Evolutionary conservation across 257 asterid genomes (phyloP).

Genomic region (Knoxia roxburghii): DNA sequence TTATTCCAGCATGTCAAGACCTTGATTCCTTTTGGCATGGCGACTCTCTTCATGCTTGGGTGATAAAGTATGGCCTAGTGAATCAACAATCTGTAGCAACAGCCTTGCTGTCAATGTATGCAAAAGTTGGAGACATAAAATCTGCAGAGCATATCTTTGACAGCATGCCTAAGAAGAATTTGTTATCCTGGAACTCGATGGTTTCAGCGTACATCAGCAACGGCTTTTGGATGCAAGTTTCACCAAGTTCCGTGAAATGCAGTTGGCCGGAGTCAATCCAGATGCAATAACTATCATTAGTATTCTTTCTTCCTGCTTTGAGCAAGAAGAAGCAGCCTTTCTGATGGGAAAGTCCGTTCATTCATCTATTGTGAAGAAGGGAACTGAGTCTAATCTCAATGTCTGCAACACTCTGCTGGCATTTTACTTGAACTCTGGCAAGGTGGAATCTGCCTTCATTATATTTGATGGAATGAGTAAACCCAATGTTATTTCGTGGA

Average conservation of each 20-base stretch:
- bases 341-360: slow-evolving; percentile 56
- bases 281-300: slow-evolving; percentile 47
- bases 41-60: slow-evolving; percentile 43
- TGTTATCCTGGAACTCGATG: slow-evolving; percentile 55
- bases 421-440: slow-evolving; percentile 32
- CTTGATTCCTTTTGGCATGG: slow-evolving; percentile 24
- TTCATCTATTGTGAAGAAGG: slow-evolving; percentile 39
- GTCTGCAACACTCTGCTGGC: slow-evolving; percentile 44
- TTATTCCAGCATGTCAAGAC: slow-evolving; percentile 42
- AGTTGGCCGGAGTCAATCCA: slow-evolving; percentile 43
- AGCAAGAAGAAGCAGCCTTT: slow-evolving; percentile 24
- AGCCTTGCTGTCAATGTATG: slow-evolving; percentile 47
- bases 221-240: slow-evolving; percentile 36
- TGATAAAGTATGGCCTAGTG: slow-evolving; percentile 40
- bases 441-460: slow-evolving; percentile 33
- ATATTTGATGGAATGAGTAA: slow-evolving; percentile 34
- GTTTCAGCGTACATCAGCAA: slow-evolving; percentile 46
- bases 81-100: slow-evolving; percentile 42
- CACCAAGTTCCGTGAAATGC: slow-evolving; percentile 42
- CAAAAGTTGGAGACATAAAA: slow-evolving; percentile 41
- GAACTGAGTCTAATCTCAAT: slow-evolving; percentile 30
- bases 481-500: slow-evolving; percentile 48
- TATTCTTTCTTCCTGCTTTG: slow-evolving; percentile 50
- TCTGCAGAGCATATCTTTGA: slow-evolving; percentile 46
- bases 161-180: slow-evolving; percentile 21